Conservation (phyloP, 1,284 basidiomycete species). For the Moniliophthora roreri region DNA sequence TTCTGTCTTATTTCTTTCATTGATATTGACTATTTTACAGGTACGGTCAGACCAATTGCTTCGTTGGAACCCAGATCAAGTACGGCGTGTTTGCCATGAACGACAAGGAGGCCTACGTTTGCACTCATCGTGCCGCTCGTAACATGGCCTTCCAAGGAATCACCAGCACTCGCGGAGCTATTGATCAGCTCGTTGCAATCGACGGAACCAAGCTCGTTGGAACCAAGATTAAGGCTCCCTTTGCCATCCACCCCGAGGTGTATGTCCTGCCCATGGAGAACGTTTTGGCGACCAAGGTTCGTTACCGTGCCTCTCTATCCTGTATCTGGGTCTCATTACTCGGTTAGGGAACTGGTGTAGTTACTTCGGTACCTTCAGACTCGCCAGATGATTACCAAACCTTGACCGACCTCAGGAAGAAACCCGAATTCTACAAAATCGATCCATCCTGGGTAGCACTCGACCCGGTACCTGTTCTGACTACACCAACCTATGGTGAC, state of each 20-base stretch:
- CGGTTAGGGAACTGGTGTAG: conserved; percentile 90
- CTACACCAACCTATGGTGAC: conserved; percentile 89
- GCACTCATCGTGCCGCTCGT: conserved; percentile 88
- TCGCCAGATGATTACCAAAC: conserved; percentile 97
- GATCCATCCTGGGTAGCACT: conserved; percentile 87
- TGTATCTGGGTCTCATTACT: neutral
- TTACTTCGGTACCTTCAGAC: conserved; percentile 97
- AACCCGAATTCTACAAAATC: conserved; percentile 96
- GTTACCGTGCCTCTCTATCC: conserved; percentile 10
- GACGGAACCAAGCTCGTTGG: conserved; percentile 84
- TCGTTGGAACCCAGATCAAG: conserved; percentile 88
- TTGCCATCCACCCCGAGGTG: conserved; percentile 82
- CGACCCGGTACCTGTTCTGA: conserved; percentile 88
- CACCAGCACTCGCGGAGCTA: conserved; percentile 67
- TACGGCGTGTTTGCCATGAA: conserved; percentile 92
- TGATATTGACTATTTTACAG: conserved; percentile 32
- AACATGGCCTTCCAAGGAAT: conserved; percentile 98
- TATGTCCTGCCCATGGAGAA: conserved; percentile 99
- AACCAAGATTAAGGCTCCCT: conserved; percentile 89
- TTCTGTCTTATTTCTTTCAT: conserved; percentile 10
- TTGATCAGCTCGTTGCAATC: conserved; percentile 74
- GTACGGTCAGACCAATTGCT: conserved; percentile 99
- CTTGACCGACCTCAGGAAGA: conserved; percentile 92
- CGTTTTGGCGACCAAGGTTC: conserved; percentile 88
- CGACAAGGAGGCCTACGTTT: conserved; percentile 86